Evolutionary conservation across 176 grass and related monocot species (phyloP).

Genomic region (Saccharum spontaneum): DNA sequence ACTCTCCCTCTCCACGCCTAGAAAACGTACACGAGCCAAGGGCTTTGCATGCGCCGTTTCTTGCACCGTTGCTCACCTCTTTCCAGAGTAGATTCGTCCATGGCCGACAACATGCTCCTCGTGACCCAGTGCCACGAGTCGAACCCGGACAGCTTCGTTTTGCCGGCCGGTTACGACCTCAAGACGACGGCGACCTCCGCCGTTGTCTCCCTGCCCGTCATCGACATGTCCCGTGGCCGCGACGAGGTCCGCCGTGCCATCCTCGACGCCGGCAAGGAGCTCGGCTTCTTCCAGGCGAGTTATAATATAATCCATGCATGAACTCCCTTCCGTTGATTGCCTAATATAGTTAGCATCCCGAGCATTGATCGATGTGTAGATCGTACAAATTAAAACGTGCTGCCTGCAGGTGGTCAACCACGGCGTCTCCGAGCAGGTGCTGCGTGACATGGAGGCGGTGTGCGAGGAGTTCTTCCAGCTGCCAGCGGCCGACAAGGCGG

Average conservation of each 20-base stretch:
- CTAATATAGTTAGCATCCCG: not conserved
- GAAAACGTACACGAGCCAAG: too few relatives aligned
- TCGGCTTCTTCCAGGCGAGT: constrained; percentile 68
- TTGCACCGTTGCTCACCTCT: too few relatives aligned
- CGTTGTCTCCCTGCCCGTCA: constrained; percentile 42
- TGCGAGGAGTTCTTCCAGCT: not conserved
- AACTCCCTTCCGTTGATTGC: too few relatives aligned
- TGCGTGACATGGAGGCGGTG: not conserved
- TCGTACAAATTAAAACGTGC: too few relatives aligned
- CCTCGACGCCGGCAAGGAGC: constrained; percentile 52
- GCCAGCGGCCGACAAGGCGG: not conserved
- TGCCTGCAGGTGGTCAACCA: not conserved
- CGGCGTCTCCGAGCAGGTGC: not conserved
- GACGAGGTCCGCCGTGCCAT: constrained; percentile 47
- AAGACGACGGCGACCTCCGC: not conserved
- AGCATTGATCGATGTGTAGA: too few relatives aligned
- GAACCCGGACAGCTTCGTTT: not conserved
- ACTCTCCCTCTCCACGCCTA: too few relatives aligned
- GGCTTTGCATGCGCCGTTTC: too few relatives aligned
- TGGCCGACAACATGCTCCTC: too few relatives aligned
- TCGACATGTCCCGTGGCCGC: constrained; percentile 48
- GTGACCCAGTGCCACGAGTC: too few relatives aligned
- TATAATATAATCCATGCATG: too few relatives aligned
- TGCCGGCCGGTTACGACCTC: not conserved
- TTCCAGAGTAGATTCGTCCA: too few relatives aligned